Percentiles rank a stretch among this genome's conserved stretches.
Evolutionary conservation across 495 filamentous ascomycete species (phyloP).

Genomic region (Aspergillus nanangensis): DNA sequence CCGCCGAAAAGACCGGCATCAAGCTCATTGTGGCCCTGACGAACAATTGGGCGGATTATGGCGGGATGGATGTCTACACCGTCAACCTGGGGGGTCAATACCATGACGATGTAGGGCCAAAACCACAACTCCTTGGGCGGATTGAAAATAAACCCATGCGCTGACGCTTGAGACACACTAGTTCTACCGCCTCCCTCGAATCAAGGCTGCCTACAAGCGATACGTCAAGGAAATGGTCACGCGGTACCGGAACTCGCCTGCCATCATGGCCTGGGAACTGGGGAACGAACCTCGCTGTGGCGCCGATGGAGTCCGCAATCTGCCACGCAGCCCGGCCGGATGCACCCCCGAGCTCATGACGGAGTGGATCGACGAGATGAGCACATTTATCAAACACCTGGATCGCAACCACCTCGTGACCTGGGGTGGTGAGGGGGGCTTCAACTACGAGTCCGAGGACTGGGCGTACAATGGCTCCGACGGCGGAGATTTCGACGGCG

Average conservation of each 20-base stretch:
- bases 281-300: constrained; percentile 63
- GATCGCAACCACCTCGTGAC: constrained; percentile 56
- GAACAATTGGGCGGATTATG: constrained; percentile 55
- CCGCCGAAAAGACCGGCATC: constrained; percentile 48
- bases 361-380: constrained; percentile 53
- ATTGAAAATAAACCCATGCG: constrained; percentile 9
- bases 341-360: constrained; percentile 52
- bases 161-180: too few species aligned
- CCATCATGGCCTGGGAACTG: constrained; percentile 66
- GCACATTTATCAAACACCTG: constrained; percentile 55
- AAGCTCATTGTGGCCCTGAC: constrained; percentile 51
- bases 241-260: constrained; percentile 49
- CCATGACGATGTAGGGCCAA: constrained; percentile 13
- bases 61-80: constrained; percentile 59
- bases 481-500: constrained; percentile 56
- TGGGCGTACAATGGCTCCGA: constrained; percentile 54
- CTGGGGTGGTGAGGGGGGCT: constrained; percentile 51
- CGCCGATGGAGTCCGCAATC: constrained; percentile 18
- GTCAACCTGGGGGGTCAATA: constrained; percentile 46
- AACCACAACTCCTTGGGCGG: background rate
- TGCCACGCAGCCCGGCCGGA: constrained; percentile 12
- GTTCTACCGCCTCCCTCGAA: constrained; percentile 50
- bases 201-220: constrained; percentile 51
- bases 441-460: constrained; percentile 35
- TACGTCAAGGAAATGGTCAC: constrained; percentile 59